Evolutionary conservation across 371 early-diverging fungal genomes (phyloP), one percentile per base, ranked within the genome.

Genomic region (Mortierella sp.): DNA sequence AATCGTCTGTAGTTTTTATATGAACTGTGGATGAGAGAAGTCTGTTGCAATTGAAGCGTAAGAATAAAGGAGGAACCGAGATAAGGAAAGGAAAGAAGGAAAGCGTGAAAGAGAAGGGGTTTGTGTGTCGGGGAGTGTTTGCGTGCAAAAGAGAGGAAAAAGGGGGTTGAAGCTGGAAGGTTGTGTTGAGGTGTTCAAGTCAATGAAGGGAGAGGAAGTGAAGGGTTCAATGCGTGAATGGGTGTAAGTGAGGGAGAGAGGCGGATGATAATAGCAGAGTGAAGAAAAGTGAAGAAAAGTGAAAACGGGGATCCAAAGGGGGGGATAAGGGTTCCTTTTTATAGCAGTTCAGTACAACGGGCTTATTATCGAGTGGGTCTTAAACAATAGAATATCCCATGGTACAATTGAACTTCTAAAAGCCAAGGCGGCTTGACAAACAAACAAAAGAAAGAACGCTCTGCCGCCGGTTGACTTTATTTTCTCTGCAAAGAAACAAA

Each of bases 241-340:
- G 60, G 44, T 6, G n/a, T 21, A 29, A 41, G 54, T 18, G 41
- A 21, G 18, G 32, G 24, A 51, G 11, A 21, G 35, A 24, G 55
- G 14, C 27, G 54, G 24, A 16, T 41, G 43, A 70, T 12, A 46
- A 54, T 38, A 12, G 35, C 14, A 6, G 7, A 60, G 24, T 12
- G 18, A 74, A 55, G 56, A 49, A 63, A 51, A 46, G 24, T 48
- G 35, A 32, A 32, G 16, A 58, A 71, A 18, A 41, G 48, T 48
- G 29, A 38, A 74, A 75, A 72, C 60, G 70, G 46, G 73, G 56
- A 72, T 54, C 72, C 68, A 72, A 29, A 55, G 43, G 63, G 58
- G 49, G 51, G 79, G 72, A 72, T 44, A 38, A 55, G 83, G 74
- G 78, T 83, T 79, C 83, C 83, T 46, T 83, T 83, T 72, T 82